Percentiles rank a stretch among this genome's conserved stretches.
Evolutionary conservation across 2,329 filamentous ascomycete species (phyloP).

Genomic region (Zarea fungicola): DNA sequence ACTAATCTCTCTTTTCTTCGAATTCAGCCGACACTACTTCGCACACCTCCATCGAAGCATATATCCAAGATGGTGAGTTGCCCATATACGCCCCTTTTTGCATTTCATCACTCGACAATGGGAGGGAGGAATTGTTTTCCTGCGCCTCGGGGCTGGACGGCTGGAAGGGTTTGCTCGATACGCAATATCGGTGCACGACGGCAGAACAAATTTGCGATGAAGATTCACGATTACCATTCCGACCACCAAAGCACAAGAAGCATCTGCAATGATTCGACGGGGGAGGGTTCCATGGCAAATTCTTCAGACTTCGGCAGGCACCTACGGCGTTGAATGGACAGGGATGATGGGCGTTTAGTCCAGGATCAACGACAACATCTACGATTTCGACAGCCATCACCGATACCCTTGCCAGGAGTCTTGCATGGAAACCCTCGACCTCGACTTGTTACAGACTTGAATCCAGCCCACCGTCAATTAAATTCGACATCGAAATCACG

Average conservation of each 20-base stretch:
- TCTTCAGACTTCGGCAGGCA: too few species aligned
- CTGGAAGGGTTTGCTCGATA: neutral
- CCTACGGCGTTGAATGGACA: neutral
- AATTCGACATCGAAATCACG: neutral
- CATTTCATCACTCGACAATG: conserved; percentile 1
- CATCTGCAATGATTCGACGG: neutral
- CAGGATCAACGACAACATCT: neutral
- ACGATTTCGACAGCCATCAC: neutral
- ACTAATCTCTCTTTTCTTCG: conserved; percentile 8
- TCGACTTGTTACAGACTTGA: neutral
- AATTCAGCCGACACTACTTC: conserved; percentile 33
- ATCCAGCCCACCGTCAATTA: neutral
- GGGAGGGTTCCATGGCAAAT: neutral
- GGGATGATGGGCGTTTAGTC: neutral
- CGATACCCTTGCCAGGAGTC: neutral
- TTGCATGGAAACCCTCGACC: neutral
- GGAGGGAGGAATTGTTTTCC: neutral
- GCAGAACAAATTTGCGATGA: neutral
- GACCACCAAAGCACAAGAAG: neutral
- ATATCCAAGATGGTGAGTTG: conserved; percentile 46
- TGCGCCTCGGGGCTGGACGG: neutral
- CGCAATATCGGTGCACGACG: neutral
- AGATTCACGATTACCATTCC: neutral
- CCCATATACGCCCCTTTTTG: conserved; percentile 13
- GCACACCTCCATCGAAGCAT: conserved; percentile 34